Conservation (phyloP, 176 grass and related monocot genomes). For the Carex parvula region DNA sequence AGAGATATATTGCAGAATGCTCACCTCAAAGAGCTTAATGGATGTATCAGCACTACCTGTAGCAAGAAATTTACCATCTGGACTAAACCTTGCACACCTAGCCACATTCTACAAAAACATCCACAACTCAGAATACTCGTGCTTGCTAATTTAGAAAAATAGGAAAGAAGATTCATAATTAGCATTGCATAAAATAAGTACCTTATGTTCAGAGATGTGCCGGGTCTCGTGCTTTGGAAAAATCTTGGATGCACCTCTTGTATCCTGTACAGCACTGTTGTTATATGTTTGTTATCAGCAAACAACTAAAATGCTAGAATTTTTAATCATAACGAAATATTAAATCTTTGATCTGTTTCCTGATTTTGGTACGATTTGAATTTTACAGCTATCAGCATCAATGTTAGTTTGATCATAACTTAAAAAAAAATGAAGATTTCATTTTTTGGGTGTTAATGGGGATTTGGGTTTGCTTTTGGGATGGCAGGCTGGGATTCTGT, state of each 20-base stretch:
- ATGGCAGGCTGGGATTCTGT: not conserved
- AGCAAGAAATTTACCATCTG: conserved; percentile 77
- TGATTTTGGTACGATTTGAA: not conserved
- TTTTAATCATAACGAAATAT: not conserved
- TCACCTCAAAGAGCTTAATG: conserved; percentile 91
- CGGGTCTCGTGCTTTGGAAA: conserved; percentile 77
- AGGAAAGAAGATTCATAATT: not conserved
- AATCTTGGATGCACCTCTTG: conserved; percentile 71
- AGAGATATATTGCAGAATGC: not conserved
- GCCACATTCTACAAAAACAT: conserved; percentile 61
- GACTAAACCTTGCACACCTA: conserved; percentile 80
- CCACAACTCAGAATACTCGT: conserved; percentile 19
- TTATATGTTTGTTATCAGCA: conserved; percentile 17
- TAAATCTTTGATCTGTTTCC: not conserved
- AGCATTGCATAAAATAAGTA: conserved; percentile 19
- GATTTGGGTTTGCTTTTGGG: not conserved
- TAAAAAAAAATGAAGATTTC: not conserved
- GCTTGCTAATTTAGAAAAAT: not conserved
- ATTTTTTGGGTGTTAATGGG: not conserved
- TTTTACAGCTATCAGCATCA: not conserved
- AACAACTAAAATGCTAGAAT: not conserved
- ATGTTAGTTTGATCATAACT: not conserved
- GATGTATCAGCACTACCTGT: conserved; percentile 91
- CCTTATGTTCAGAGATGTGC: conserved; percentile 94
- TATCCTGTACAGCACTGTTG: conserved; percentile 40